Evolutionary conservation across 208 protist genomes (phyloP), one percentile per base, ranked within the genome.

Genomic region (Trypanosoma scelopori): DNA sequence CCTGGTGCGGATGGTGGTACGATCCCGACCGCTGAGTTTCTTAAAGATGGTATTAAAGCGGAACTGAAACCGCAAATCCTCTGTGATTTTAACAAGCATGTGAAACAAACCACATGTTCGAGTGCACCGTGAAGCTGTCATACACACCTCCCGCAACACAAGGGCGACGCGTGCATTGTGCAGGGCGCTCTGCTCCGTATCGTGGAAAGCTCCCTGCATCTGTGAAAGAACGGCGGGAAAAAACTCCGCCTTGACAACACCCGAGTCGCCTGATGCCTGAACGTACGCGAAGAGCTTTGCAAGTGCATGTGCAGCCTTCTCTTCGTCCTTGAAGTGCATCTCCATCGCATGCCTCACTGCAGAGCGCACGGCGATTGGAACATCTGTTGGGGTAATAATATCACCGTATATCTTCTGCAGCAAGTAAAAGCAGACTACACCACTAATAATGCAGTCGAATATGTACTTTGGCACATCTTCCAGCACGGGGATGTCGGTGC

Each of bases 11-110:
- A 96, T 87, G 4, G 85, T 96, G 46, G 73, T 80, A 48, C 87
- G 80, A 43, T 94, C 85, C 18, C 37, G 50, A 5, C 60, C 70
- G 43, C 45, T 82, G 12, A 96, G 53, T 39, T 79, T 81, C 53
- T 89, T 89, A 60, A 85, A 96, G 12, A 92, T 77, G 6, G 61
- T 71, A 39, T 82, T 76, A 65, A 96, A 94, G 45, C 87, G 85
- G 28, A 93, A 86, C 62, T 96, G 91, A 73, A 96, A 96, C 7
- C 58, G 58, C 22, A 96, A 32, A 69, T 93, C 86, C 51, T 92
- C 86, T 28, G 91, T 96, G 53, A 94, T 48, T 60, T 81, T 79
- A 15, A 93, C 82, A 51, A 96, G 78, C 43, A 93, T 61, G 30
- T 77, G 59, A 64, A 85, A 73, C 15, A 96, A 76, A 3, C 85